A percentile compares a stretch with the other conserved stretches of the same genome.
Conservation (phyloP, 164 flowering plant species). For the Stephania yunnanensis region DNA sequence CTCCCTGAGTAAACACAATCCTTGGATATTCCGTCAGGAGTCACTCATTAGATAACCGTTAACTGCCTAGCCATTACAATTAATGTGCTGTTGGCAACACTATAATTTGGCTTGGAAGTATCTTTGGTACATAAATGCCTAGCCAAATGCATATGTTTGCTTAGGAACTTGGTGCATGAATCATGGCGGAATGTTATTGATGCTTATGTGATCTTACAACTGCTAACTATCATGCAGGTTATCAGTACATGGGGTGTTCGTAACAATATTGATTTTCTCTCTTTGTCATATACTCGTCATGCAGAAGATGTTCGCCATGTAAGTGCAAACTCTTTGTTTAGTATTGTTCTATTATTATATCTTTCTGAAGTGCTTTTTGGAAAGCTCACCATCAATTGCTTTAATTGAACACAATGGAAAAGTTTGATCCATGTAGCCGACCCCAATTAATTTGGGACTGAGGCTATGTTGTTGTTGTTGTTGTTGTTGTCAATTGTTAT, state of each 20-base stretch:
- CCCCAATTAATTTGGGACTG: too few species aligned
- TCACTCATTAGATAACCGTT: too few species aligned
- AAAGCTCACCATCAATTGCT: too few species aligned
- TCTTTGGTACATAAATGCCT: neutral
- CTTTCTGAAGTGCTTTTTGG: conserved; percentile 27
- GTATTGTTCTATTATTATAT: too few species aligned
- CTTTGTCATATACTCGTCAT: conserved; percentile 75
- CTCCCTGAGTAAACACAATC: too few species aligned
- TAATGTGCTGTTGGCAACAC: too few species aligned
- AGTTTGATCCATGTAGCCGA: too few species aligned
- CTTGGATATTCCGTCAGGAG: too few species aligned
- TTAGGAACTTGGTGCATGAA: neutral
- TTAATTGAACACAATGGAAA: too few species aligned
- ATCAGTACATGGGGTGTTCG: conserved; percentile 86
- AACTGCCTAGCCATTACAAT: too few species aligned
- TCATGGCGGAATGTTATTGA: neutral
- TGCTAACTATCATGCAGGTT: conserved; percentile 40
- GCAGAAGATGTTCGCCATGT: conserved; percentile 96
- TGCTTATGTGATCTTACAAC: neutral
- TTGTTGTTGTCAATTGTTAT: too few species aligned
- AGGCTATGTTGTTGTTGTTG: too few species aligned
- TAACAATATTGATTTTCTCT: conserved; percentile 89
- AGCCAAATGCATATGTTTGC: neutral
- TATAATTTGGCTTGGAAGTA: neutral
- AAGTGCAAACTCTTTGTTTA: conserved; percentile 14